Conservation (phyloP, 1,284 basidiomycete genomes). For the Ceratobasidium sp. region DNA sequence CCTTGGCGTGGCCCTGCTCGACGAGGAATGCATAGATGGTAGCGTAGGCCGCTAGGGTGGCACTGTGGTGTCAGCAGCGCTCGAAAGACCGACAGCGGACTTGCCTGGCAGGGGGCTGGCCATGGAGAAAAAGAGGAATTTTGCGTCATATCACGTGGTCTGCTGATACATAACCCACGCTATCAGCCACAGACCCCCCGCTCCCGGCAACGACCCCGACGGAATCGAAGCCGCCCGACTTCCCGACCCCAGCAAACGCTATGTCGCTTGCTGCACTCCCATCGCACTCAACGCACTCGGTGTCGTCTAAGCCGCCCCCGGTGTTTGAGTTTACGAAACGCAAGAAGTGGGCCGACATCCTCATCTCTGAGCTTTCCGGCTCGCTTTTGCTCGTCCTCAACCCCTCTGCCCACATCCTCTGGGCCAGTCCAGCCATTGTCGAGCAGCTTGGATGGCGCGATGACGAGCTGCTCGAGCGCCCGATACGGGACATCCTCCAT, state of each 20-base stretch:
- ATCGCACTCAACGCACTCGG: conserved; percentile 1
- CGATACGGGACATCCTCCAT: conserved; percentile 70
- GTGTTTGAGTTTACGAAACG: conserved; percentile 81
- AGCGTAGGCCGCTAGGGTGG: conserved; percentile 19
- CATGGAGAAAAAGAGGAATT: conserved; percentile 21
- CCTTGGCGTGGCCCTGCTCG: conserved; percentile 39
- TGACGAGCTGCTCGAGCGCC: conserved; percentile 71
- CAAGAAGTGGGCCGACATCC: conserved; percentile 85
- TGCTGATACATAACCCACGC: conserved; percentile 20
- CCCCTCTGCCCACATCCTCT: conserved; percentile 65
- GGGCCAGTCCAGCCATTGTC: conserved; percentile 70
- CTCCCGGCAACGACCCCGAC: conserved; percentile 12
- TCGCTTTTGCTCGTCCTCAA: conserved; percentile 74
- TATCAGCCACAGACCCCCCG: conserved; percentile 6
- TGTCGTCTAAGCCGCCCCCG: conserved; percentile 24
- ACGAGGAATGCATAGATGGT: conserved; percentile 39
- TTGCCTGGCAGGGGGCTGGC: neutral
- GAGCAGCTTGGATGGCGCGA: conserved; percentile 80
- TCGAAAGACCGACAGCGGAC: neutral
- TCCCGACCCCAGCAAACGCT: neutral
- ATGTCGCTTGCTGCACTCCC: conserved; percentile 27
- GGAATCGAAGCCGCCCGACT: neutral
- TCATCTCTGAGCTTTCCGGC: conserved; percentile 78
- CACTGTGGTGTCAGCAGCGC: neutral
- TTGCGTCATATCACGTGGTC: conserved; percentile 37